Evolutionary conservation across 495 filamentous ascomycete species (phyloP), one percentile per base, ranked within the genome.

Genomic region (Chaetomidium leptoderma): DNA sequence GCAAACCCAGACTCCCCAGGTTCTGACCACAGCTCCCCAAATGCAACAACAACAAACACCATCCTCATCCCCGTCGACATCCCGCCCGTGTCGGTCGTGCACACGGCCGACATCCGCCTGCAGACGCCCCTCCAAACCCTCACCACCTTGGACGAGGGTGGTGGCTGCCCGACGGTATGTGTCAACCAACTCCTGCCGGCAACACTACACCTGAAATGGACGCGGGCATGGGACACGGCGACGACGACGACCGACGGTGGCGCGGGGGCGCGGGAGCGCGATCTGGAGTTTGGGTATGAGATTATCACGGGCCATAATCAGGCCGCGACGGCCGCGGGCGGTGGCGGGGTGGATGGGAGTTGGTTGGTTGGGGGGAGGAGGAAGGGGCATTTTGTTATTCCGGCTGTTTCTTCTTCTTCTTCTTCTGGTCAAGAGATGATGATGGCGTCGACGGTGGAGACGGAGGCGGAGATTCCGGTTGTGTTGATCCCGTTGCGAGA

Each of bases 291-390:
- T 69, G 81, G 84, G 58, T 95, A 90, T 70, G 91, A 96, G 64
- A 69, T 98, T 11, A 83, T 87, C 37, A n/a, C n/a, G n/a, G n/a
- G n/a, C n/a, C n/a, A n/a, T n/a, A n/a, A n/a, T n/a, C n/a, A n/a
- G n/a, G n/a, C n/a, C n/a, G n/a, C n/a, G n/a, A n/a, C n/a, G n/a
- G n/a, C n/a, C n/a, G n/a, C n/a, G n/a, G n/a, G 86, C 88, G 11
- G 82, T 86, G 33, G 70, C 82, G 0, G 91, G 11, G 82, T 86
- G 33, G 70, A 82, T 0, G 91, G 95, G 13, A 76, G 77, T 1
- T 98, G 92, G 92, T 79, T 95, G 1, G 73, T 97, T 5, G 91
- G 90, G 29, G 93, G 95, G 0, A 80, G 85, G 35, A 79, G 88
- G 23, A 86, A 87, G 57, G 86, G 83, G 1, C 88, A 90, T 60